phyloP scores from a whole-genome alignment of 208 protist species.

The Leishmania amazonensis region DNA sequence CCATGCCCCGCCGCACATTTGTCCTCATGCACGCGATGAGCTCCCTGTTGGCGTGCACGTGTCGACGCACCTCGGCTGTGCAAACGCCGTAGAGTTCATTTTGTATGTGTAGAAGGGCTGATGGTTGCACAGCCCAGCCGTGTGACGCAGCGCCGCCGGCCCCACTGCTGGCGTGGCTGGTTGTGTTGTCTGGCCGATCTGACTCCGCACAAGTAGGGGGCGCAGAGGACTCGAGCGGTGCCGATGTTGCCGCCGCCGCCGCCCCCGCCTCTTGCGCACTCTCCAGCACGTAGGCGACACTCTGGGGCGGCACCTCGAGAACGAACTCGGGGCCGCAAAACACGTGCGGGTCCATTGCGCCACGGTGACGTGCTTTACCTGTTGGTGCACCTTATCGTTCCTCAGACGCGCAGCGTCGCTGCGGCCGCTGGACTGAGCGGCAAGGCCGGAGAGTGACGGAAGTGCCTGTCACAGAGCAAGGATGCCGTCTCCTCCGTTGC shows the following conservation, averaged over 20 bases:
- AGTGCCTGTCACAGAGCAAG: not conserved
- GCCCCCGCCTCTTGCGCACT: slow-evolving; percentile 86
- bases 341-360: slow-evolving; percentile 96
- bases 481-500: not conserved
- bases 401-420: not conserved
- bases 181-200: not conserved
- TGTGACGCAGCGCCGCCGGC: slow-evolving; percentile 84
- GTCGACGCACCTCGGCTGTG: slow-evolving; percentile 78
- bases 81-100: slow-evolving; percentile 81
- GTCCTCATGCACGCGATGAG: slow-evolving; percentile 83
- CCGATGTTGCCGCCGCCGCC: slow-evolving; percentile 50
- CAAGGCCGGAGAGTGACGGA: not conserved
- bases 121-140: slow-evolving; percentile 97
- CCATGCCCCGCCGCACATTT: slow-evolving; percentile 34
- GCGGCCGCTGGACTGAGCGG: not conserved
- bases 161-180: not conserved
- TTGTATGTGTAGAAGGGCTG: slow-evolving; percentile 92
- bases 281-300: slow-evolving; percentile 93
- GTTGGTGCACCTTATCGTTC: not conserved
- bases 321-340: slow-evolving; percentile 94
- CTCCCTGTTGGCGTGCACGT: slow-evolving; percentile 39
- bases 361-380: not conserved
- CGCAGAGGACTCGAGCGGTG: not conserved
- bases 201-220: not conserved
- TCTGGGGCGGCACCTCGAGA: slow-evolving; percentile 95